A percentile compares a stretch with the other conserved stretches of the same genome.
phyloP scores from a whole-genome alignment of 257 asterid genomes.

The Solanum sitiens region DNA sequence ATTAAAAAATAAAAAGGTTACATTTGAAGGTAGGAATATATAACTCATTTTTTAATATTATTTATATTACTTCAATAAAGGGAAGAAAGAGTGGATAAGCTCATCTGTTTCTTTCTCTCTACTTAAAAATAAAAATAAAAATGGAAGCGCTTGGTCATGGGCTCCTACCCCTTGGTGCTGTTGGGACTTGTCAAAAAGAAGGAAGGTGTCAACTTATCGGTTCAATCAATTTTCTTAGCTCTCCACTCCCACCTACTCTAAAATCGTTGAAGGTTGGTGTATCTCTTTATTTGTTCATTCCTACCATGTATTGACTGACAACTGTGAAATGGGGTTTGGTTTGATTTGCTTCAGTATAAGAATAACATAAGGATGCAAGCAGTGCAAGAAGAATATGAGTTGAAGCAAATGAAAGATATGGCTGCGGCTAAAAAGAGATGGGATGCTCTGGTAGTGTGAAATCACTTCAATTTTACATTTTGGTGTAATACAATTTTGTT shows the following conservation, averaged over 20 bases:
- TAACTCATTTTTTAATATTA: neutral
- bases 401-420: conserved; percentile 91
- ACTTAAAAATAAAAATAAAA: neutral
- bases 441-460: conserved; percentile 65
- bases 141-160: conserved; percentile 41
- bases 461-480: neutral
- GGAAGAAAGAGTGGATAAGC: neutral
- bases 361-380: conserved; percentile 56
- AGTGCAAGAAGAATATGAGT: conserved; percentile 76
- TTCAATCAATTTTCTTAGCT: conserved; percentile 13
- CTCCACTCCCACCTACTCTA: conserved; percentile 15
- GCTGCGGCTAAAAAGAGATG: conserved; percentile 98
- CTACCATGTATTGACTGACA: neutral
- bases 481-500: neutral
- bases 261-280: conserved; percentile 12
- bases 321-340: conserved; percentile 6
- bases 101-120: neutral
- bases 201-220: conserved; percentile 22
- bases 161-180: conserved; percentile 29
- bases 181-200: conserved; percentile 16
- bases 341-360: conserved; percentile 22
- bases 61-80: neutral
- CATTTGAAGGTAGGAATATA: too few relatives aligned
- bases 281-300: neutral
- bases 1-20: too few relatives aligned